phyloP scores from a whole-genome alignment of 2,329 filamentous ascomycete species.

The Beauveria sp. region DNA sequence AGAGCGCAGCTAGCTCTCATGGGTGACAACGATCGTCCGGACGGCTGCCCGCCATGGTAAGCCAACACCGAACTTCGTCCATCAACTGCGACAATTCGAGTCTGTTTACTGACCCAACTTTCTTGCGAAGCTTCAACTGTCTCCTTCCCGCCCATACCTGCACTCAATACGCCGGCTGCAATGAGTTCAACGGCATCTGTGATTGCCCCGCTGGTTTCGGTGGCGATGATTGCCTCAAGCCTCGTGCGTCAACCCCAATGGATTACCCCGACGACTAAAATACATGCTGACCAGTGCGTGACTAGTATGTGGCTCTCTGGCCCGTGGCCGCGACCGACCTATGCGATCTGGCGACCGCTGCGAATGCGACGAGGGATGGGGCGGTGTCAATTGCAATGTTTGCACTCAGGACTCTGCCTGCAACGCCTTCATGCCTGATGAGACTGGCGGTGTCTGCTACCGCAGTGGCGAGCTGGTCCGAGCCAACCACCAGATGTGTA shows the following conservation, averaged over 20 bases:
- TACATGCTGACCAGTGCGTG: background rate
- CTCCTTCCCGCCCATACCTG: slow-evolving; percentile 87
- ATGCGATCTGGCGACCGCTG: slow-evolving; percentile 66
- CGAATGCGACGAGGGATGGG: slow-evolving; percentile 88
- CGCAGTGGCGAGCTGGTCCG: slow-evolving; percentile 83
- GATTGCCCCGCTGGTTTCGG: slow-evolving; percentile 87
- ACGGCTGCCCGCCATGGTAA: slow-evolving; percentile 72
- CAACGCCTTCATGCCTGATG: slow-evolving; percentile 76
- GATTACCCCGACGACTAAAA: background rate
- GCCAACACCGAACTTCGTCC: slow-evolving; percentile 11
- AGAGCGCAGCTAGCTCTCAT: slow-evolving; percentile 62
- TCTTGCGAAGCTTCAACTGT: slow-evolving; percentile 77
- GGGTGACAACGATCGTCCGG: slow-evolving; percentile 55
- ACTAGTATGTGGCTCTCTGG: slow-evolving; percentile 75
- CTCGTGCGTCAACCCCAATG: slow-evolving; percentile 41
- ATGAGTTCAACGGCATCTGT: slow-evolving; percentile 86
- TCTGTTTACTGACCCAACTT: background rate
- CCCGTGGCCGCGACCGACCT: slow-evolving; percentile 70
- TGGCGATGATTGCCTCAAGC: slow-evolving; percentile 84
- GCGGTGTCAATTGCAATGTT: slow-evolving; percentile 96
- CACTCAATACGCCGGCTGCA: slow-evolving; percentile 83
- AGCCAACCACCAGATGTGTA: slow-evolving; percentile 95
- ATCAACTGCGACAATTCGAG: slow-evolving; percentile 20
- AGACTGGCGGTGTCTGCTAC: slow-evolving; percentile 82
- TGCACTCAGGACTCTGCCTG: slow-evolving; percentile 80